phyloP scores from a whole-genome alignment of 306 rosid genomes.

The Adenanthera pavonina region DNA sequence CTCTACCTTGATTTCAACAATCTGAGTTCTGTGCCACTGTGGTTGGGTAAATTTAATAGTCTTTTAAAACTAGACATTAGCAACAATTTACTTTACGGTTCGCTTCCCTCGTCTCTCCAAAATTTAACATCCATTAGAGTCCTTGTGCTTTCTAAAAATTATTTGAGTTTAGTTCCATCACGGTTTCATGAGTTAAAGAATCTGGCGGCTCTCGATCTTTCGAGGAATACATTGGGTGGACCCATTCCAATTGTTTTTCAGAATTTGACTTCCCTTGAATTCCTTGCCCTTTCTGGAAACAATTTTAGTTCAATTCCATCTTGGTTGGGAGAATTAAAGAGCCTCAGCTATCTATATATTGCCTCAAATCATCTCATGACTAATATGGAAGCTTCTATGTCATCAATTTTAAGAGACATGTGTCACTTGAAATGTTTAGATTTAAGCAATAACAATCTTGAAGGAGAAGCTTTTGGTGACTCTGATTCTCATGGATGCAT shows the following conservation, averaged over 20 bases:
- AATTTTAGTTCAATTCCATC: constrained; percentile 15
- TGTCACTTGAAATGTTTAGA: neutral
- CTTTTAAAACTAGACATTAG: too few species aligned
- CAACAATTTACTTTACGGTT: too few species aligned
- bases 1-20: neutral
- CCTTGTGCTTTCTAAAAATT: neutral
- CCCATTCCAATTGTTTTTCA: neutral
- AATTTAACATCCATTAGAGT: neutral
- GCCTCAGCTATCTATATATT: neutral
- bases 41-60: neutral
- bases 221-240: neutral
- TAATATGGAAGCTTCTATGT: too few species aligned
- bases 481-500: too few species aligned
- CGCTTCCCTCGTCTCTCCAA: neutral
- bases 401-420: neutral
- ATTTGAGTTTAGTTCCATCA: neutral
- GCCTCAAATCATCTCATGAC: neutral
- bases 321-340: neutral
- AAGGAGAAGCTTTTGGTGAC: neutral
- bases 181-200: neutral
- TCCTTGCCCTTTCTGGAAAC: neutral
- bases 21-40: neutral
- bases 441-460: neutral
- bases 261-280: constrained; percentile 34
- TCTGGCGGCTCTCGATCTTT: neutral